Conservation (phyloP, 2,329 filamentous ascomycete genomes). For the Cercospora nicotianae region DNA sequence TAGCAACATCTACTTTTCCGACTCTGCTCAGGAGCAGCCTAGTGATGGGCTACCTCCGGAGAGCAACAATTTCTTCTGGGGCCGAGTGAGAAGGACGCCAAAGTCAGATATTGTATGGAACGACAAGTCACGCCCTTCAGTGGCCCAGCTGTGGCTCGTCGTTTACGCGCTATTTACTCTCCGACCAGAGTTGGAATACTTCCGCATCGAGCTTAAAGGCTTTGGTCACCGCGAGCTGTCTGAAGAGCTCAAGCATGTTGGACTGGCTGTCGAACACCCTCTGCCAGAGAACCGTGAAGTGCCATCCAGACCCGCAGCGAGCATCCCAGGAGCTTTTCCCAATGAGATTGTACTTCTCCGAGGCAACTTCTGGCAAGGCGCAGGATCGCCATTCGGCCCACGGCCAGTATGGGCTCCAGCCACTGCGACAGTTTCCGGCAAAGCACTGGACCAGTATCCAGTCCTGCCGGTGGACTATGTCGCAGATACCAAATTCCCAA, state of each 20-base stretch:
- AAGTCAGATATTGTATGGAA: conserved; percentile 46
- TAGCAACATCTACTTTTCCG: conserved; percentile 39
- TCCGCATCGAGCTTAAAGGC: conserved; percentile 46
- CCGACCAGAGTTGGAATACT: conserved; percentile 47
- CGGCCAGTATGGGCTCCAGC: conserved; percentile 41
- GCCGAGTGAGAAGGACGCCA: conserved; percentile 48
- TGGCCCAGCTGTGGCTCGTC: conserved; percentile 51
- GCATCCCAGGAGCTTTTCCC: conserved; percentile 32
- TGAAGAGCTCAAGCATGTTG: conserved; percentile 44
- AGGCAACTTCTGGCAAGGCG: conserved; percentile 50
- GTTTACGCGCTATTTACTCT: conserved; percentile 49
- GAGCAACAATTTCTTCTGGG: conserved; percentile 43
- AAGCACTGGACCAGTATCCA: conserved; percentile 41
- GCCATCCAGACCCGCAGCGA: conserved; percentile 27
- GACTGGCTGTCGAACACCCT: conserved; percentile 48
- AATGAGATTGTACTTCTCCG: conserved; percentile 53
- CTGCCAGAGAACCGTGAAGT: conserved; percentile 33
- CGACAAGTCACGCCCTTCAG: conserved; percentile 39
- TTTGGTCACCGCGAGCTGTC: conserved; percentile 40
- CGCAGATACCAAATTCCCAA: conserved; percentile 51
- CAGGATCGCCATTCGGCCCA: conserved; percentile 45
- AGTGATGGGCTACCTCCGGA: conserved; percentile 32
- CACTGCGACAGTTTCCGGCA: conserved; percentile 25
- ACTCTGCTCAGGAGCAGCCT: conserved; percentile 22
- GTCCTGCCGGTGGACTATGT: conserved; percentile 46